phyloP scores from a whole-genome alignment of 1,139 yeast species.

The Saccharomycopsis crataegensis region DNA sequence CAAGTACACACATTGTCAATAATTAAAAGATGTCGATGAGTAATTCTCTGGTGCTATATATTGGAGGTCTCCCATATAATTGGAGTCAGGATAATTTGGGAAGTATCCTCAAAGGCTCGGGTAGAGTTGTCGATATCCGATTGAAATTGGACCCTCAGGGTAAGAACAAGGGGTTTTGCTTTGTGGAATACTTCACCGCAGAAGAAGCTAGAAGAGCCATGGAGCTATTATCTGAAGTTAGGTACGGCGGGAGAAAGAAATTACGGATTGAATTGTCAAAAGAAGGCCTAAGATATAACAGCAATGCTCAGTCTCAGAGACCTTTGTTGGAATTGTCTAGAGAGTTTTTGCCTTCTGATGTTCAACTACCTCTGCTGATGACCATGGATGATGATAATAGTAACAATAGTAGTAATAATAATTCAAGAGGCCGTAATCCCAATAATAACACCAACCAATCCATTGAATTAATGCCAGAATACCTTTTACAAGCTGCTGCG shows the following conservation, averaged over 20 bases:
- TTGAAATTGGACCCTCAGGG: constrained; percentile 55
- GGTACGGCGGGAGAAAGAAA: constrained; percentile 33
- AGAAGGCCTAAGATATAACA: constrained; percentile 43
- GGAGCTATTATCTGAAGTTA: constrained; percentile 36
- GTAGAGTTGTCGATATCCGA: constrained; percentile 55
- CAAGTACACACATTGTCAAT: too few relatives aligned
- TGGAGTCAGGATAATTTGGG: constrained; percentile 52
- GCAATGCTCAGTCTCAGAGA: constrained; percentile 30
- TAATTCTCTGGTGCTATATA: constrained; percentile 29
- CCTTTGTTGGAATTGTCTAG: constrained; percentile 38
- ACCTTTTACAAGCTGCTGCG: constrained; percentile 10
- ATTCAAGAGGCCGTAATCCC: constrained; percentile 16
- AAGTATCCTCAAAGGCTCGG: constrained; percentile 59
- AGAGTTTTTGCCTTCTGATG: constrained; percentile 44
- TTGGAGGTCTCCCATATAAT: constrained; percentile 60
- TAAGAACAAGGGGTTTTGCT: constrained; percentile 56
- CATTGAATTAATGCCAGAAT: constrained; percentile 14
- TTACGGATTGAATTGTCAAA: constrained; percentile 53
- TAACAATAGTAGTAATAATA: constrained; percentile 15
- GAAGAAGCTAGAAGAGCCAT: constrained; percentile 47
- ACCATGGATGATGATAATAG: constrained; percentile 1
- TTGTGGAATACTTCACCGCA: constrained; percentile 48
- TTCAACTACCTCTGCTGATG: constrained; percentile 39
- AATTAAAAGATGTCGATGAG: not conserved
- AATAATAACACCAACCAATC: not conserved